Evolutionary conservation across 1,284 basidiomycete genomes (phyloP), one percentile per base, ranked within the genome.

Genomic region (Xerocomus nothofagi): DNA sequence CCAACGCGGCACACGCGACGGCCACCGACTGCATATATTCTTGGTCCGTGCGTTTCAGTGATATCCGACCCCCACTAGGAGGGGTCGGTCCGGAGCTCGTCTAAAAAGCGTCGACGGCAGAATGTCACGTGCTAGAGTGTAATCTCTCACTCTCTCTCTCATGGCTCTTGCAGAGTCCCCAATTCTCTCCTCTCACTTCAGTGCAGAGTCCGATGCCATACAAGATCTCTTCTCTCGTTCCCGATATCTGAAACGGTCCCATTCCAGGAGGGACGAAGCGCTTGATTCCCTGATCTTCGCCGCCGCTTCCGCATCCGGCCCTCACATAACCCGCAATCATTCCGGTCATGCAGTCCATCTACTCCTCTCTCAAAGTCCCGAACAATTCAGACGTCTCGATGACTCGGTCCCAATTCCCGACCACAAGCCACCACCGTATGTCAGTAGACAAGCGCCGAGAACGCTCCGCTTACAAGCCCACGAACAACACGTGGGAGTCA

Each of bases 281-380:
- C 75, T 91, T 37, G 86, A 91, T 58, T 83, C 87, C 17, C 72
- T 91, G 5, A 71, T 91, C 43, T 78, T 91, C 44, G 86, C 86
- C 27, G 83, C 84, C 0, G 85, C 80, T 11, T 75, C 79, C 11
- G 82, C 85, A 2, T 84, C 85, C 1, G 84, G 82, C 20, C 84
- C 85, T 7, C 79, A 87, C 55, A 76, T 84, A 46, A 89, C 88
- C 31, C 77, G 86, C 31, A 88, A 91, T 61, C 88, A 91, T 64
- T 53, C 61, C 10, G 54, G 57, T 2, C 61, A 63, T 40, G 52
- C 52, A 30, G 11, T 31, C 5, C 87, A 87, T 60, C 75, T 80
- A 45, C 84, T 87, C 58, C 80, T 71, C 58, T 71, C 79, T 10
- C 81, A 82, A 59, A 81, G 77, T 77, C 76, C 78, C 24, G 81